phyloP scores from a whole-genome alignment of 352 stramenopile species.

The Phytophthora macrochlamydospora region DNA sequence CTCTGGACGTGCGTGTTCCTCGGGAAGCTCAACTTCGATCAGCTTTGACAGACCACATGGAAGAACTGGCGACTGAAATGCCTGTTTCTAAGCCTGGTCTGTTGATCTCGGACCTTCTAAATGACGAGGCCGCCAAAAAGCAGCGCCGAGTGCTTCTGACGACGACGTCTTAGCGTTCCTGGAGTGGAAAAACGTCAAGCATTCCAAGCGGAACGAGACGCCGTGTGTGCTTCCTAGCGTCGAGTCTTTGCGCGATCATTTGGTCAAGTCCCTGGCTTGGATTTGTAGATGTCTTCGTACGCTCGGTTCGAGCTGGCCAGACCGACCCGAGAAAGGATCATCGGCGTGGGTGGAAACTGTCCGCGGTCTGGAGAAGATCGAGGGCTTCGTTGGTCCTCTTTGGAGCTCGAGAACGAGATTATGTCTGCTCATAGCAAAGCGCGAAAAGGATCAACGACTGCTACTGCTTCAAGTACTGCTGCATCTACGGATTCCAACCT shows the following conservation, averaged over 20 bases:
- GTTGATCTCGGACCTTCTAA: conserved; percentile 76
- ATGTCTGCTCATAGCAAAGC: conserved; percentile 53
- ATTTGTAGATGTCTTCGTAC: conserved; percentile 67
- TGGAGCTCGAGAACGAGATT: conserved; percentile 71
- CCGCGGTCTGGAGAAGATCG: conserved; percentile 36
- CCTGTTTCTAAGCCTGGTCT: conserved; percentile 71
- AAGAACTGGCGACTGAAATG: conserved; percentile 66
- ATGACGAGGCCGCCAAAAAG: conserved; percentile 66
- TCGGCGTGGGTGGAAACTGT: conserved; percentile 58
- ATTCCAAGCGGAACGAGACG: conserved; percentile 31
- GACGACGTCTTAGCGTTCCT: conserved; percentile 40
- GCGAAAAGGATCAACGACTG: conserved; percentile 18
- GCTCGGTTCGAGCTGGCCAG: conserved; percentile 64
- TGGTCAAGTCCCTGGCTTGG: conserved; percentile 66
- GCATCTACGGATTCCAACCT: not conserved
- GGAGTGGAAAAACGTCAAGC: conserved; percentile 75
- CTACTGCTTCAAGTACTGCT: conserved; percentile 6
- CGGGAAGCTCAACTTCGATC: conserved; percentile 55
- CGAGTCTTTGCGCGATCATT: conserved; percentile 59
- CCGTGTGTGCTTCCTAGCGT: conserved; percentile 40
- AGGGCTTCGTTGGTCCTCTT: conserved; percentile 48
- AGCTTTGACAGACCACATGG: conserved; percentile 67
- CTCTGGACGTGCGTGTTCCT: conserved; percentile 54
- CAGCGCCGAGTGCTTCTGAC: conserved; percentile 17
- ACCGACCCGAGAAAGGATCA: conserved; percentile 42